Evolutionary conservation across 202 grass and related monocot genomes (phyloP).

Genomic region (Elaeis oleifera): DNA sequence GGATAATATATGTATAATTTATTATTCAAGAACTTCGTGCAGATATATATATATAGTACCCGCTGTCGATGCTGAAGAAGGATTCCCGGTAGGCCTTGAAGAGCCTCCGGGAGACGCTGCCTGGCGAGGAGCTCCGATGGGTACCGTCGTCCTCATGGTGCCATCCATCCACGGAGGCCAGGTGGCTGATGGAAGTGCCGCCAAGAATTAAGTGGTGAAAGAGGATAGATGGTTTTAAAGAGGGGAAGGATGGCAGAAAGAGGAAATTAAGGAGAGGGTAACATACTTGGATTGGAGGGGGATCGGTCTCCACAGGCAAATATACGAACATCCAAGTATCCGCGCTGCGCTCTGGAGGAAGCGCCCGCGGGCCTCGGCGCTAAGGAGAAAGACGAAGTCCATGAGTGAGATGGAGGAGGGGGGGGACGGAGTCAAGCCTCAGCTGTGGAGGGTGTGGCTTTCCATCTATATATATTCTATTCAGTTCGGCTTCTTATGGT

Average conservation of each 20-base stretch:
- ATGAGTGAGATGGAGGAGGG: not conserved
- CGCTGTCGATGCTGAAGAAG: not conserved
- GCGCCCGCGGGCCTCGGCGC: not conserved
- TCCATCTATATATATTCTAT: not conserved
- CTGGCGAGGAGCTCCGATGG: not conserved
- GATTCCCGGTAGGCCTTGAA: slow-evolving; percentile 5
- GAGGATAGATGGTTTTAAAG: too few species aligned
- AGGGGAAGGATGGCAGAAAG: too few species aligned
- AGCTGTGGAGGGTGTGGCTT: not conserved
- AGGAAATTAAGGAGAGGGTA: too few species aligned
- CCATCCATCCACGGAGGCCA: slow-evolving; percentile 12
- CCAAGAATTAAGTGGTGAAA: not conserved
- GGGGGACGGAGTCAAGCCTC: not conserved
- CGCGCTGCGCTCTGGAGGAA: slow-evolving; percentile 4
- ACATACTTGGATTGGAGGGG: slow-evolving; percentile 5
- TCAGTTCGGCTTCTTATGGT: too few species aligned
- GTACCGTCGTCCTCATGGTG: not conserved
- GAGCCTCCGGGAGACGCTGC: not conserved
- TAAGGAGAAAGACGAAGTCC: slow-evolving; percentile 14
- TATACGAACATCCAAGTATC: slow-evolving; percentile 7
- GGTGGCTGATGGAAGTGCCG: not conserved
- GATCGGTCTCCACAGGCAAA: slow-evolving; percentile 1
- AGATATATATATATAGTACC: not conserved
- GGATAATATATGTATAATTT: too few species aligned
- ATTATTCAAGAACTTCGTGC: too few species aligned